phyloP scores from a whole-genome alignment of 768 basidiomycete species.

The Lactarius hengduanensis region DNA sequence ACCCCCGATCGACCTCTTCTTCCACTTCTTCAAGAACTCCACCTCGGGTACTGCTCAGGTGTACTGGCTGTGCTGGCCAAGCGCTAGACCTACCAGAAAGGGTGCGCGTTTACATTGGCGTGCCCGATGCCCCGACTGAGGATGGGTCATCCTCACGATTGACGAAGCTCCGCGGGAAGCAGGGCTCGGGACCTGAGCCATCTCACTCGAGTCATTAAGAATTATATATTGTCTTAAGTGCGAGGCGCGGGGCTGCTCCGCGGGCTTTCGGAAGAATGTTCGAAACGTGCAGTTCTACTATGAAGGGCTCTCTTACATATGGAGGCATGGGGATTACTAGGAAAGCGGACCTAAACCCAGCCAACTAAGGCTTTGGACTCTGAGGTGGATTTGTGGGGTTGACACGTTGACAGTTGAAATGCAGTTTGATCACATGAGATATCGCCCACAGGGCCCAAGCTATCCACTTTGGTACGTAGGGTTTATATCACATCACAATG shows the following conservation, averaged over 20 bases:
- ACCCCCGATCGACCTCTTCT: neutral
- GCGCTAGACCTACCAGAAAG: slow-evolving; percentile 1
- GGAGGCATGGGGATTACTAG: neutral
- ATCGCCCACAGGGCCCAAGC: too few species aligned
- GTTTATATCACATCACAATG: too few species aligned
- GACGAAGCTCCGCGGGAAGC: slow-evolving; percentile 8
- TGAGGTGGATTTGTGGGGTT: neutral
- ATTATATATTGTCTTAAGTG: neutral
- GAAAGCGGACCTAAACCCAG: neutral
- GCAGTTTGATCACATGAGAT: neutral
- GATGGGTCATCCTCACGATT: slow-evolving; percentile 1
- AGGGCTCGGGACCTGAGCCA: neutral
- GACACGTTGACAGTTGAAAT: neutral
- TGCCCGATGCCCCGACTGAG: slow-evolving; percentile 1
- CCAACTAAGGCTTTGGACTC: neutral
- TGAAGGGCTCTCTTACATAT: neutral
- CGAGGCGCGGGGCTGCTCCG: neutral
- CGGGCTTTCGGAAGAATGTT: neutral
- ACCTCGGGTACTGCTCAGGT: slow-evolving; percentile 8
- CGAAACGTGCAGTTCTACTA: neutral
- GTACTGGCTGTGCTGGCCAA: slow-evolving; percentile 8
- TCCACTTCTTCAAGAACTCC: slow-evolving; percentile 10
- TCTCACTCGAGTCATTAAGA: slow-evolving; percentile 3
- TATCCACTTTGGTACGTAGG: too few species aligned
- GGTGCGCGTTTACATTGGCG: slow-evolving; percentile 8